Evolutionary conservation across 176 grass and related monocot genomes (phyloP).

Genomic region (barley (Hordeum vulgare)): MorexV3_pseudomolecules_assembly NC_058524.1:206734340-206734839

Average conservation of each 20-base stretch:
- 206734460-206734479: neutral
- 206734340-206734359: too few relatives aligned
- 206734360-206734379: too few relatives aligned
- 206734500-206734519: neutral
- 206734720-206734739: neutral
- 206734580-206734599: neutral
- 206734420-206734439: neutral
- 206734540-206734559: neutral
- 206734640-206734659: constrained; percentile 14
- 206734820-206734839: neutral
- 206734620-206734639: neutral
- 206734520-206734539: constrained; percentile 3
- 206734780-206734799: neutral
- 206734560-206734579: neutral
- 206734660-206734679: neutral
- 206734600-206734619: neutral
- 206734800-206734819: neutral
- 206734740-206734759: neutral
- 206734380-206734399: neutral
- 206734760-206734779: neutral
- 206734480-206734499: neutral
- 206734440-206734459: neutral
- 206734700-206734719: neutral
- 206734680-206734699: constrained; percentile 14
- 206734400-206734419: neutral